Percentiles rank a stretch among this genome's conserved stretches.
Evolutionary conservation across 495 filamentous ascomycete species (phyloP).

Genomic region (Lophiotrema nucula): DNA sequence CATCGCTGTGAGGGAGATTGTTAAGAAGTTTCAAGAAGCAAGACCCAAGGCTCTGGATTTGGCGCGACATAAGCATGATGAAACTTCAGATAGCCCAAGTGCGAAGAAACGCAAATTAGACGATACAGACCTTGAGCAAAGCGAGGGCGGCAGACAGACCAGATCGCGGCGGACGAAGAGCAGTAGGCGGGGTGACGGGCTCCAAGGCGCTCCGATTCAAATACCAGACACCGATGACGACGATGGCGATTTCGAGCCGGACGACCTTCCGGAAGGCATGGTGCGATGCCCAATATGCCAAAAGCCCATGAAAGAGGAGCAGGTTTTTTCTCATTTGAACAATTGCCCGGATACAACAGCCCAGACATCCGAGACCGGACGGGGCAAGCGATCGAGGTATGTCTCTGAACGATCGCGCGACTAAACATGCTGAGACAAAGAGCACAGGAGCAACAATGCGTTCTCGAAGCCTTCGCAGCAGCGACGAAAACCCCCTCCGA

Average conservation of each 20-base stretch:
- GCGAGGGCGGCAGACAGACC: constrained; percentile 33
- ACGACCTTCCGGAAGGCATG: constrained; percentile 59
- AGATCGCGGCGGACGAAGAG: constrained; percentile 41
- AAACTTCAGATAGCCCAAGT: constrained; percentile 20
- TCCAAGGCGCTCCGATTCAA: constrained; percentile 37
- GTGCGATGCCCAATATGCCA: constrained; percentile 80
- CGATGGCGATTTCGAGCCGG: constrained; percentile 48
- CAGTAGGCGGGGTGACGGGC: constrained; percentile 21
- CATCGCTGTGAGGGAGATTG: constrained; percentile 76
- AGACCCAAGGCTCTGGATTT: constrained; percentile 62
- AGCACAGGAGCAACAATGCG: neutral
- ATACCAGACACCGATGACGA: constrained; percentile 30
- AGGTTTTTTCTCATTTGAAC: constrained; percentile 81
- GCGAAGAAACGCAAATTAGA: constrained; percentile 52
- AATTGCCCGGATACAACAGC: constrained; percentile 42
- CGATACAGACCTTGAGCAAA: constrained; percentile 50
- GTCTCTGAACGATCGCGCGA: too few species aligned
- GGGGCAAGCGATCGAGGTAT: constrained; percentile 34
- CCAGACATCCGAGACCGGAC: neutral
- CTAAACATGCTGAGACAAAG: neutral
- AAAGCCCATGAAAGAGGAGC: constrained; percentile 68
- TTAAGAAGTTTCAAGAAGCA: constrained; percentile 70
- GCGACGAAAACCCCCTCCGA: constrained; percentile 11
- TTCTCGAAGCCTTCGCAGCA: constrained; percentile 4
- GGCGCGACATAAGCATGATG: constrained; percentile 43